A percentile compares a stretch with the other conserved stretches of the same genome.
These are phyloP conservation scores for Blepharisma japonicum DNA, from an alignment of 73 alveolate genomes.

Conservation along the genomic window DNA sequence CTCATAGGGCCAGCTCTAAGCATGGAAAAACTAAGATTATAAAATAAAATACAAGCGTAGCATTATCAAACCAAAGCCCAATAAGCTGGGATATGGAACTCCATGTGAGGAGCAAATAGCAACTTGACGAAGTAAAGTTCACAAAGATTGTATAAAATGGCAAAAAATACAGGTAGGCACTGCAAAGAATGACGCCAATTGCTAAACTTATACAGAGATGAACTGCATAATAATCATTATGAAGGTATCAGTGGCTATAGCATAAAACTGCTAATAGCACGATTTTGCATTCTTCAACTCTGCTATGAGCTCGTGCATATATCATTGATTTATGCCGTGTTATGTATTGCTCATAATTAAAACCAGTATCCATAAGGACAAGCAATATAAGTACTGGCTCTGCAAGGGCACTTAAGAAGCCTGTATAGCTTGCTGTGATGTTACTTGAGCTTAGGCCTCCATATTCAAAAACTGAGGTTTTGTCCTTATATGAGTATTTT, in stretches of 20 bases:
- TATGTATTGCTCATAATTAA: not conserved
- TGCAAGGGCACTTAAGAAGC: not conserved
- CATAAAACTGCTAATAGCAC: not conserved
- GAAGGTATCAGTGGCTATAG: not conserved
- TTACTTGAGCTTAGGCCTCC: not conserved
- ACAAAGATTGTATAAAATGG: not conserved
- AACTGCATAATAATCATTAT: not conserved
- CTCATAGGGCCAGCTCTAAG: not conserved
- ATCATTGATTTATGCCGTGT: not conserved
- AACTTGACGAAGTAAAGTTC: not conserved
- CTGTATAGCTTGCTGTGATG: not conserved
- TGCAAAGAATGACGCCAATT: not conserved
- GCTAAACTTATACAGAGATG: not conserved
- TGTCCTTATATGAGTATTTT: not conserved
- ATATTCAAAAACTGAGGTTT: not conserved
- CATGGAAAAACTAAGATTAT: not conserved
- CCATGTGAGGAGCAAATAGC: not conserved
- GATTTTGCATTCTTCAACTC: not conserved
- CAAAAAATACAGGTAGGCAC: not conserved
- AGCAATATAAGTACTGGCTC: not conserved
- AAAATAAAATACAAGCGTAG: not conserved
- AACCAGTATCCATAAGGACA: not conserved
- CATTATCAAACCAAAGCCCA: not conserved
- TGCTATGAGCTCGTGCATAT: constrained; percentile 6
- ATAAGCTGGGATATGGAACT: not conserved